A percentile compares a stretch with the other conserved stretches of the same genome.
Evolutionary conservation across 2,329 filamentous ascomycete species (phyloP).

Genomic region (Fusarium nygamai): DNA sequence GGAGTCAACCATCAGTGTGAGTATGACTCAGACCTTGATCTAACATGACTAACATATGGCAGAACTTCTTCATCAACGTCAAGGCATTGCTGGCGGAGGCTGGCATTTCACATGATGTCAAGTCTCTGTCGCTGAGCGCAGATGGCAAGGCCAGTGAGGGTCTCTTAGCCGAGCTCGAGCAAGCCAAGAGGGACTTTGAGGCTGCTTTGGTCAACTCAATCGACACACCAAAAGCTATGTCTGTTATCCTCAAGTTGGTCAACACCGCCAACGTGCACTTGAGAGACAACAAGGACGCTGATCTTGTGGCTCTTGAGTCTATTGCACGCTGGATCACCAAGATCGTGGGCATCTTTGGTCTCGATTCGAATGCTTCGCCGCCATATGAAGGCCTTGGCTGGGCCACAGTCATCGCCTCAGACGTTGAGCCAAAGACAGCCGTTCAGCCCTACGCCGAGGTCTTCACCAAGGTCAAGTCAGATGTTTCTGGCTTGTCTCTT

Average conservation of each 20-base stretch:
- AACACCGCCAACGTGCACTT: constrained; percentile 76
- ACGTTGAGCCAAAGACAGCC: constrained; percentile 56
- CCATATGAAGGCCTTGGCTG: constrained; percentile 68
- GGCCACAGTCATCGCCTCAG: constrained; percentile 54
- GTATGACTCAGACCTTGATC: constrained; percentile 32
- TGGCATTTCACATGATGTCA: constrained; percentile 47
- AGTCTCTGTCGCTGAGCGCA: constrained; percentile 51
- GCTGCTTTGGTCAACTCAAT: constrained; percentile 83
- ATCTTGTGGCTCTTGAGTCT: constrained; percentile 60
- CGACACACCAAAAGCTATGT: constrained; percentile 84
- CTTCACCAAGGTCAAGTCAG: constrained; percentile 56
- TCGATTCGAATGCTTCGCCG: constrained; percentile 69
- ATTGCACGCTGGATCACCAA: constrained; percentile 83
- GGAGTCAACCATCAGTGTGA: constrained; percentile 79
- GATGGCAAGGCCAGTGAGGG: constrained; percentile 46
- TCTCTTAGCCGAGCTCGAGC: constrained; percentile 56
- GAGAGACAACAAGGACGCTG: constrained; percentile 56
- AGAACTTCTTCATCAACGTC: constrained; percentile 69
- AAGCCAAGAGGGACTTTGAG: constrained; percentile 65
- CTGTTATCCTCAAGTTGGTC: constrained; percentile 79
- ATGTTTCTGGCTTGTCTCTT: constrained; percentile 60
- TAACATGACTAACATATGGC: constrained; percentile 26
- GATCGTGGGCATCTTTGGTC: constrained; percentile 85
- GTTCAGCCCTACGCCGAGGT: constrained; percentile 60
- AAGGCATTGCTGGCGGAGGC: constrained; percentile 64